These are phyloP conservation scores for Xylariaceae sp. DNA, from an alignment of 2,329 filamentous ascomycete species.

Conservation along the genomic window DNA sequence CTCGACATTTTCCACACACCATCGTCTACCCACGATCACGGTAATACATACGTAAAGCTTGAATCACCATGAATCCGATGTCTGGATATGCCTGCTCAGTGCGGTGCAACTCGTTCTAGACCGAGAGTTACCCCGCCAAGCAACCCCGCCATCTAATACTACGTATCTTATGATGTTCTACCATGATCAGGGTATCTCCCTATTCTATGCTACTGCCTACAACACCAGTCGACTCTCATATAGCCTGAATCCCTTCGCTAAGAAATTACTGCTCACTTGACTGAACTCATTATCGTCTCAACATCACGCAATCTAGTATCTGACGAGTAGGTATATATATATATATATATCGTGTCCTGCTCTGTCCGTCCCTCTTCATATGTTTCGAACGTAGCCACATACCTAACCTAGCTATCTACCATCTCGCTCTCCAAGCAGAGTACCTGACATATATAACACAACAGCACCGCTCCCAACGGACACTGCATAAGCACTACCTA, in stretches of 20 bases:
- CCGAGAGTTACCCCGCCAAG: background rate
- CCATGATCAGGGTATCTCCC: background rate
- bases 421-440: too few species aligned
- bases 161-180: background rate
- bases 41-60: too few species aligned
- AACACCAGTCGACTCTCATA: conserved; percentile 7
- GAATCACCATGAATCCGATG: too few species aligned
- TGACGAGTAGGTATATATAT: too few species aligned
- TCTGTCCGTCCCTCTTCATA: conserved; percentile 8
- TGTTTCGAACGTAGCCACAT: conserved; percentile 2
- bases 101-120: background rate
- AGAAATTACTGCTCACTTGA: background rate
- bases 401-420: background rate
- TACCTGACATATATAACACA: too few species aligned
- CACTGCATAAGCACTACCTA: conserved; percentile 6
- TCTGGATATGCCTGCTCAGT: too few species aligned
- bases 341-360: conserved; percentile 2
- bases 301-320: conserved; percentile 1
- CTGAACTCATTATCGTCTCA: background rate
- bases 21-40: too few species aligned
- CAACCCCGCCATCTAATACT: background rate
- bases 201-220: background rate
- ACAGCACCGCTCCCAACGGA: background rate
- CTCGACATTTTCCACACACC: too few species aligned
- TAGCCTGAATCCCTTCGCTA: conserved; percentile 27